Conservation (phyloP, 352 stramenopile genomes). For the Globisporangium paroecandrum region DNA sequence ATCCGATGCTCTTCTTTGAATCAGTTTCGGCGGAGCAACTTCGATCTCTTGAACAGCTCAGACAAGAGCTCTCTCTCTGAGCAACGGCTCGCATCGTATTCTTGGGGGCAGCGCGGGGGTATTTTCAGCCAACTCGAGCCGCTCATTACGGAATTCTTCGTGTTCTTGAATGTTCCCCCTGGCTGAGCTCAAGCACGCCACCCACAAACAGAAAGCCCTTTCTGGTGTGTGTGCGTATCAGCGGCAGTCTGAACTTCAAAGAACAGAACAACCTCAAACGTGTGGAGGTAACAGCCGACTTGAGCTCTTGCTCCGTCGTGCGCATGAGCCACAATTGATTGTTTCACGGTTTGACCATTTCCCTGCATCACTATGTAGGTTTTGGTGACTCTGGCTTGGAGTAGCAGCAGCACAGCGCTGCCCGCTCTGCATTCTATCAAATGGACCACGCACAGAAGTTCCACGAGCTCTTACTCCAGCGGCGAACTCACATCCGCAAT, state of each 20-base stretch:
- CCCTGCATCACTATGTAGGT: neutral
- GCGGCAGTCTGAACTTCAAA: neutral
- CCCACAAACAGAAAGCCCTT: neutral
- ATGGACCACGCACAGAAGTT: slow-evolving; percentile 41
- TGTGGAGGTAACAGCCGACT: neutral
- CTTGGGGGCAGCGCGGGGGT: neutral
- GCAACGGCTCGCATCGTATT: neutral
- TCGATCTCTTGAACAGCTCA: neutral
- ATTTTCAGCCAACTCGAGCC: neutral
- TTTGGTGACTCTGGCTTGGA: neutral
- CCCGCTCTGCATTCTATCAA: too few relatives aligned
- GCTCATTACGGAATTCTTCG: neutral
- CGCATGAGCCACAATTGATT: neutral
- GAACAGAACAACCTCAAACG: neutral
- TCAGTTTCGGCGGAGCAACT: too few relatives aligned
- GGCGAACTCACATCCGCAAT: slow-evolving; percentile 47
- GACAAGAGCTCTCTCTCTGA: neutral
- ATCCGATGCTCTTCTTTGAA: too few relatives aligned
- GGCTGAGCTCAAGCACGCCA: neutral
- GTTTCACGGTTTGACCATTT: neutral
- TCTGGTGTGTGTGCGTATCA: neutral
- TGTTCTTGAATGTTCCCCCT: neutral
- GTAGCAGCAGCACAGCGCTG: neutral
- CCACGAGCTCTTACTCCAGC: slow-evolving; percentile 38
- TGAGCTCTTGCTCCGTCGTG: neutral